Base-by-base conservation (phyloP, 768 basidiomycete species). In the Galerina marginata region DNA sequence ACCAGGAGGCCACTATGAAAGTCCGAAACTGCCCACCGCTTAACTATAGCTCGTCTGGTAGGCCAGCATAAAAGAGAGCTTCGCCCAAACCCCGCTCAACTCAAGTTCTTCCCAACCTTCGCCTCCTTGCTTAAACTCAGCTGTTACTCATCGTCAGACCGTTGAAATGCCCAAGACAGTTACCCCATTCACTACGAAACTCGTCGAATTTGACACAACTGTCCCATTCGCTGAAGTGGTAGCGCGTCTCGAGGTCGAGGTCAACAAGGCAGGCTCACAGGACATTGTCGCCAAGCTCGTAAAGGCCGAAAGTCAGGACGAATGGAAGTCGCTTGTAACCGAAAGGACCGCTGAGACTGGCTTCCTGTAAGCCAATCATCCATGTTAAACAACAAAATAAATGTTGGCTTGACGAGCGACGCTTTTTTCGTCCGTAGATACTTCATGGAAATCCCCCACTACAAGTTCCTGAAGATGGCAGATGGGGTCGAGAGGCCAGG, bases 161-260 rank as follows among this genome's bases (percentile, higher is more conserved):
- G 7, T 7, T 5, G 50, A 16, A 37, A 66, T 63, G 62, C 54
- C 54, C 49, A 69, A 69, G 47, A 61, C 74, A 14, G 58, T 77
- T 29, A 72, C 73, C 39, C 69, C 74, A 2, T 73, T 80, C 50
- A 71, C 72, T 2, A 74, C 76, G 33, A 76, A 81, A 58, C 72
- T 81, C 9, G 73, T 84, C 59, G 78, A 76, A 2, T 77, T 77
- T 54, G 75, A 79, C 11, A 82, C 82, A 0, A 65, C 72, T 6
- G 64, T 81, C 0, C 69, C 79, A 0, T 73, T 77, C 56, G 56
- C 68, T 2, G 76, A 81, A 44, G 80, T 85, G 23, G 67, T 77
- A n/a, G 65, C 76, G 7, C 79, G 82, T 20, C 74, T 86, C 4
- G 80, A 84, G 52, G 56, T 57, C 5, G 77, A 78, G 44, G 61